A percentile compares a stretch with the other conserved stretches of the same genome.
phyloP scores from a whole-genome alignment of 2,329 filamentous ascomycete species.

The Mariannaea elegans region DNA sequence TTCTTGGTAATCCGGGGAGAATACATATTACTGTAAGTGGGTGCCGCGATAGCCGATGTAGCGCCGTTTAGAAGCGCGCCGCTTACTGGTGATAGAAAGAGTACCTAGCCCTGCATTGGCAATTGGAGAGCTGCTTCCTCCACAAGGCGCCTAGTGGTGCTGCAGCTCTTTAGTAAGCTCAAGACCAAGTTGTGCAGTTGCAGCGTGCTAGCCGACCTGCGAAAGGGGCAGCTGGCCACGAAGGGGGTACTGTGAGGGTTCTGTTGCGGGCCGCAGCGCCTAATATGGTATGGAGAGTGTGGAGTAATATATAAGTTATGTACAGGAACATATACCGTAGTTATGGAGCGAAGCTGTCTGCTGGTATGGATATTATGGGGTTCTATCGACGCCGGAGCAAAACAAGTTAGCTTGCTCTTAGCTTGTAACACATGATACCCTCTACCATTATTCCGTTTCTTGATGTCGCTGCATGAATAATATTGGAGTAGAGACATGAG shows the following conservation, averaged over 20 bases:
- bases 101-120: neutral
- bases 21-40: too few species aligned
- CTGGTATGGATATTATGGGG: too few species aligned
- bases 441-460: too few species aligned
- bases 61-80: conserved; percentile 18
- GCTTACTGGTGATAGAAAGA: neutral
- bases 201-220: neutral
- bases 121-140: neutral
- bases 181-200: neutral
- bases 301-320: neutral
- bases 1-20: too few species aligned
- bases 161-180: neutral
- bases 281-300: neutral
- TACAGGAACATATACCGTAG: neutral
- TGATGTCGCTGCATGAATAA: neutral
- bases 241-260: neutral
- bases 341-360: too few species aligned
- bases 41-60: conserved; percentile 22
- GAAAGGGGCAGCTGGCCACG: neutral
- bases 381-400: too few species aligned
- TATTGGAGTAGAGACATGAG: neutral
- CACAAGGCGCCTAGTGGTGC: neutral
- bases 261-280: conserved; percentile 11
- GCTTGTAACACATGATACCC: too few species aligned
- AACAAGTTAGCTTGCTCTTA: neutral